Percentiles rank a stretch among this genome's conserved stretches.
phyloP scores from a whole-genome alignment of 2,329 filamentous ascomycete genomes.

The Xylaria sp. region DNA sequence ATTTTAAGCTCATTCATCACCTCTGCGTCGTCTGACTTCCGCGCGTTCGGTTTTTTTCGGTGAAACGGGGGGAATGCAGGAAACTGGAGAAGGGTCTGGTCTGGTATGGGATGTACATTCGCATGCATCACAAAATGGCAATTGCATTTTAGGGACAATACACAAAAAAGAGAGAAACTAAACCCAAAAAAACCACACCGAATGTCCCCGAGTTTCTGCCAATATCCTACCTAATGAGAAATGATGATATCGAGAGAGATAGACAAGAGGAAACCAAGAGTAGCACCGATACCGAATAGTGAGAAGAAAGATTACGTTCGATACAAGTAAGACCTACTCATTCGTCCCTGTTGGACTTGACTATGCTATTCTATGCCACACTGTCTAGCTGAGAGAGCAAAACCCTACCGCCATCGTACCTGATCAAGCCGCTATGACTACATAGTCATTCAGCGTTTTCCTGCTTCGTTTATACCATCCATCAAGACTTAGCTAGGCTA shows the following conservation, averaged over 20 bases:
- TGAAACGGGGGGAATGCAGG: slow-evolving; percentile 44
- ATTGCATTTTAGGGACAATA: slow-evolving; percentile 39
- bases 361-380: neutral
- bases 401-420: neutral
- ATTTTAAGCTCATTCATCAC: slow-evolving; percentile 47
- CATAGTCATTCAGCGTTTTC: neutral
- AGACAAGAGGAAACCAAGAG: slow-evolving; percentile 17
- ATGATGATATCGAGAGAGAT: slow-evolving; percentile 17
- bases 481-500: neutral
- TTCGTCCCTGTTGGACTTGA: neutral
- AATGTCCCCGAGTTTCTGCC: slow-evolving; percentile 21
- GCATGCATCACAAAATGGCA: slow-evolving; percentile 48
- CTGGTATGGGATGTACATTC: slow-evolving; percentile 50
- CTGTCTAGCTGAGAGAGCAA: neutral
- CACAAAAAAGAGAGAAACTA: slow-evolving; percentile 33
- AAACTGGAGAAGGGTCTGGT: slow-evolving; percentile 36
- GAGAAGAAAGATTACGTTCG: slow-evolving; percentile 33
- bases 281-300: slow-evolving; percentile 22
- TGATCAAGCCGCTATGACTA: neutral
- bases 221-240: slow-evolving; percentile 27
- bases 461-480: neutral
- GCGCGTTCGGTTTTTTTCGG: slow-evolving; percentile 49
- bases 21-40: slow-evolving; percentile 48
- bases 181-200: slow-evolving; percentile 29
- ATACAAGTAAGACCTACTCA: slow-evolving; percentile 1